Conservation (phyloP, 306 rosid species). For the Hippophae tibetana region DNA sequence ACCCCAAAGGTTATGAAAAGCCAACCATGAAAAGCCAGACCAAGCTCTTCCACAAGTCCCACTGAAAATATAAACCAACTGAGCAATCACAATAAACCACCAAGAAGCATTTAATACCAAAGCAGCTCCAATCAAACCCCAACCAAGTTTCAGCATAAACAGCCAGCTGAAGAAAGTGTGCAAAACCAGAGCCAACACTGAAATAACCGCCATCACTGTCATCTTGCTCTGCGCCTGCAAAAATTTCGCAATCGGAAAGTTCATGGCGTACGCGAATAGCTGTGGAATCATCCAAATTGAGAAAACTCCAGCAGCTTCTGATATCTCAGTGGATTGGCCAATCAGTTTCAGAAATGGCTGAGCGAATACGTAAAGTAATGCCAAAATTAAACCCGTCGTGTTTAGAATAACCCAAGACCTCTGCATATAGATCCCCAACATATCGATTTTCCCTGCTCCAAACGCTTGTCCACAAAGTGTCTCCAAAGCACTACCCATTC, state of each 20-base stretch:
- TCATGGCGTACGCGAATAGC: conserved; percentile 70
- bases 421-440: conserved; percentile 91
- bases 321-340: conserved; percentile 55
- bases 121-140: conserved; percentile 77
- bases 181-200: conserved; percentile 41
- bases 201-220: conserved; percentile 68
- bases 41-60: conserved; percentile 68
- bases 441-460: conserved; percentile 65
- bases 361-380: conserved; percentile 49
- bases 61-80: conserved; percentile 41
- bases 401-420: conserved; percentile 73
- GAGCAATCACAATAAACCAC: conserved; percentile 62
- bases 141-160: conserved; percentile 42
- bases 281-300: conserved; percentile 87
- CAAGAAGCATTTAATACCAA: conserved; percentile 59
- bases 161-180: conserved; percentile 70
- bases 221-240: conserved; percentile 85
- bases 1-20: conserved; percentile 58
- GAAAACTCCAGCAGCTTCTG: conserved; percentile 62
- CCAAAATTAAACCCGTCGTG: conserved; percentile 29
- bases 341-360: conserved; percentile 33
- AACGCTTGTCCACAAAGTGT: conserved; percentile 87
- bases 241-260: conserved; percentile 68
- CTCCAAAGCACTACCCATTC: conserved; percentile 93
- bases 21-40: conserved; percentile 63